Percentiles rank a stretch among this genome's conserved stretches.
These are phyloP conservation scores for Lenzites betulinus DNA, from an alignment of 768 basidiomycete genomes.

Conservation along the genomic window DNA sequence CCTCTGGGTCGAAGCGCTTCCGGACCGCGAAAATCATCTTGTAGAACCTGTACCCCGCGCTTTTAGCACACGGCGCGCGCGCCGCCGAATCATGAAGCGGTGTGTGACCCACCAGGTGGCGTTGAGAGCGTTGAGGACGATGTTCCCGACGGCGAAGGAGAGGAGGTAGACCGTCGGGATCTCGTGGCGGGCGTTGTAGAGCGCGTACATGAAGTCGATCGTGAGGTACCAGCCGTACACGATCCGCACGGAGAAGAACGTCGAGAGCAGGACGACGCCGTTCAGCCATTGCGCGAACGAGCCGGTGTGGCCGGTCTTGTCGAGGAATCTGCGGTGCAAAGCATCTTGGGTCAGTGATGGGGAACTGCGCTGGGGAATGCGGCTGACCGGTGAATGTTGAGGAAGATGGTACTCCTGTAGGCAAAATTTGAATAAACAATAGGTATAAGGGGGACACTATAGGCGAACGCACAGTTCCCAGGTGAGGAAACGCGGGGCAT, in stretches of 20 bases:
- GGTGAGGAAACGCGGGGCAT: conserved; percentile 71
- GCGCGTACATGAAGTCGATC: conserved; percentile 53
- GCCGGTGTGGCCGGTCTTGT: conserved; percentile 75
- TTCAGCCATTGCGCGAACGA: conserved; percentile 69
- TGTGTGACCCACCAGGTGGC: conserved; percentile 62
- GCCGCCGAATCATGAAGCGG: not conserved
- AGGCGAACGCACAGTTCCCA: conserved; percentile 68
- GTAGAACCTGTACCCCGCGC: conserved; percentile 74
- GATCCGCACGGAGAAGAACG: conserved; percentile 73
- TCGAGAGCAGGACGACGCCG: conserved; percentile 61
- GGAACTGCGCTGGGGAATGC: not conserved
- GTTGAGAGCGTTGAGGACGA: conserved; percentile 72
- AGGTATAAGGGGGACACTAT: not conserved
- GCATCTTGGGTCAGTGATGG: not conserved
- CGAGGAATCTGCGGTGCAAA: conserved; percentile 57
- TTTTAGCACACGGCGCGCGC: too few relatives aligned
- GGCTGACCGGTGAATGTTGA: conserved; percentile 83
- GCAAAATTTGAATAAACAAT: not conserved
- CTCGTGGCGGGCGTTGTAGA: conserved; percentile 54
- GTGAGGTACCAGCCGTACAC: conserved; percentile 61
- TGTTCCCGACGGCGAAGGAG: conserved; percentile 60
- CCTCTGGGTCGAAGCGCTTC: conserved; percentile 53
- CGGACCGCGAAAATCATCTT: conserved; percentile 71
- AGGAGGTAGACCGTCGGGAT: conserved; percentile 52
- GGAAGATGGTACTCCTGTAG: conserved; percentile 75